A percentile compares a stretch with the other conserved stretches of the same genome.
Conservation (phyloP, 2,329 filamentous ascomycete genomes). For the Ceratocystis ficicola region DNA sequence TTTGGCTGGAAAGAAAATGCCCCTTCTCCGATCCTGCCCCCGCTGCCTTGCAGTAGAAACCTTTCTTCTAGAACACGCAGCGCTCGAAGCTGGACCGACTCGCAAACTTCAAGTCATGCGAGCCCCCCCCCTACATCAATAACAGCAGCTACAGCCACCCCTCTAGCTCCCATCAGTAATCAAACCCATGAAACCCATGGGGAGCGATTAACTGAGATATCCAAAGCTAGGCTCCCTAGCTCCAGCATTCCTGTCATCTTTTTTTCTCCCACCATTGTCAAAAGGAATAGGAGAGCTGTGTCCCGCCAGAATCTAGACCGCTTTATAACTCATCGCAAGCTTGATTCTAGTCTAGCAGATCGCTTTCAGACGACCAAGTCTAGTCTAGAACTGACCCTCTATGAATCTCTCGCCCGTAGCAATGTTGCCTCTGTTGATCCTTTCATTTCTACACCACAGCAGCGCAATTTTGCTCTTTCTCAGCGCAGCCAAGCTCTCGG, state of each 20-base stretch:
- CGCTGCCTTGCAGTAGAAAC: neutral
- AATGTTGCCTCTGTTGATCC: constrained; percentile 17
- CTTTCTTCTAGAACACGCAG: constrained; percentile 1
- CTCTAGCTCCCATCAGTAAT: constrained; percentile 8
- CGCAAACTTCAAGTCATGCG: neutral
- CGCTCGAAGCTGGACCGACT: constrained; percentile 5
- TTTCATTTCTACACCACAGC: constrained; percentile 16
- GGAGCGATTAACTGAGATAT: neutral
- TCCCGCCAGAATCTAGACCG: constrained; percentile 16
- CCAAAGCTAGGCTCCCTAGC: neutral
- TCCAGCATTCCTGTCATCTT: constrained; percentile 6
- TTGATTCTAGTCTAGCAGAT: constrained; percentile 12
- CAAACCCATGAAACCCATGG: neutral
- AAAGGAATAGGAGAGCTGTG: neutral
- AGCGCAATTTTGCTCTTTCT: constrained; percentile 12
- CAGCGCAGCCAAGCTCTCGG: constrained; percentile 15
- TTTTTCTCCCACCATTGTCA: constrained; percentile 7
- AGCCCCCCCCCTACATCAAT: neutral
- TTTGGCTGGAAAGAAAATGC: constrained; percentile 19
- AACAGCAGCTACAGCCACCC: neutral
- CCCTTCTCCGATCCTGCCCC: constrained; percentile 2
- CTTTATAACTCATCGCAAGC: constrained; percentile 18
- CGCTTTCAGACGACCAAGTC: constrained; percentile 12
- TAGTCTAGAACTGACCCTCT: constrained; percentile 3
- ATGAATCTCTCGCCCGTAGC: constrained; percentile 13